phyloP scores from a whole-genome alignment of 495 filamentous ascomycete species.

The Aspergillus bridgeri region DNA sequence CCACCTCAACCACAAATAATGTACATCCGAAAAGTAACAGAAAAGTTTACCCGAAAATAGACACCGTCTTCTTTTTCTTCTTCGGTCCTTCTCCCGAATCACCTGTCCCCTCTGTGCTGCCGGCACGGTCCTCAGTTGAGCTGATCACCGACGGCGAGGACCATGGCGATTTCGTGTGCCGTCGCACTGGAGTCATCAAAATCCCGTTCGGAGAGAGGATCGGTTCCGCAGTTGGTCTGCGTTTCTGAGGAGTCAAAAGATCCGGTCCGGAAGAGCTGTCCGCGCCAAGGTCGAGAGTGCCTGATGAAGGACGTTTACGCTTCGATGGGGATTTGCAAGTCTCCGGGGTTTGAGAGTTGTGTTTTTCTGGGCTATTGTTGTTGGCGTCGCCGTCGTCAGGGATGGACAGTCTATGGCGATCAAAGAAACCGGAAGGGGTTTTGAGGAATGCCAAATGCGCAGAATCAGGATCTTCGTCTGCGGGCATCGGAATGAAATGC shows the following conservation, averaged over 20 bases:
- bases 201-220: constrained; percentile 20
- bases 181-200: constrained; percentile 16
- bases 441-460: constrained; percentile 25
- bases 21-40: neutral
- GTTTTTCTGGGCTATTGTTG: too few species aligned
- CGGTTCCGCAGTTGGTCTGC: neutral
- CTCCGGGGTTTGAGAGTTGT: neutral
- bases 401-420: constrained; percentile 38
- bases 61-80: neutral
- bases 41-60: neutral
- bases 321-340: constrained; percentile 9
- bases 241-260: neutral
- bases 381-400: constrained; percentile 26
- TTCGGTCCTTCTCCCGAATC: neutral
- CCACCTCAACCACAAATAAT: neutral
- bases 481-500: constrained; percentile 56
- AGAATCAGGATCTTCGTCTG: constrained; percentile 28
- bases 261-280: neutral
- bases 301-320: constrained; percentile 10
- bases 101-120: neutral
- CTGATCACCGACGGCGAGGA: neutral
- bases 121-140: neutral
- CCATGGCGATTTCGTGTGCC: constrained; percentile 10
- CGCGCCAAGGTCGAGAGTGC: neutral
- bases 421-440: constrained; percentile 34